phyloP scores from a whole-genome alignment of 1,284 basidiomycete species.

The Psilocybe mexicana region DNA sequence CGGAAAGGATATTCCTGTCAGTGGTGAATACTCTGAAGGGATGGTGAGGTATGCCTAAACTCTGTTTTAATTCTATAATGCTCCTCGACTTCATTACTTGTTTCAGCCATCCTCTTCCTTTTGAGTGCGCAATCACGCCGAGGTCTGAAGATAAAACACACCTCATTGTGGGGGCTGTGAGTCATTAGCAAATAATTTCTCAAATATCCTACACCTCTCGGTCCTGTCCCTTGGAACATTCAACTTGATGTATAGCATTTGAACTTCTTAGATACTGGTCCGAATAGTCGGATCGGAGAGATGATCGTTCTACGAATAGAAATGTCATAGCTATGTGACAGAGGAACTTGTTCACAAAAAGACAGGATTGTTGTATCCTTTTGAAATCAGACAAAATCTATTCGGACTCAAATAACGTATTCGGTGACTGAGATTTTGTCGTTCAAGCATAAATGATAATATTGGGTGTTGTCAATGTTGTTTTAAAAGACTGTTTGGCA shows the following conservation, averaged over 20 bases:
- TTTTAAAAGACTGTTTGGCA: not conserved
- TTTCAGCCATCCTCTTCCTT: constrained; percentile 30
- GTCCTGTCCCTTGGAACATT: no score
- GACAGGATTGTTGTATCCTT: not conserved
- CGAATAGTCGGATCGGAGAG: not conserved
- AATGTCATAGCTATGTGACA: no score
- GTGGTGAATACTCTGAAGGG: constrained; percentile 21
- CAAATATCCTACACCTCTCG: no score
- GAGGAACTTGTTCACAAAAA: constrained; percentile 4
- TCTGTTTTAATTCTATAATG: not conserved
- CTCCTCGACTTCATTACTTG: not conserved
- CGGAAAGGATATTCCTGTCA: constrained; percentile 28
- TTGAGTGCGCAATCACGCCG: constrained; percentile 32
- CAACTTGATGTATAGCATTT: no score
- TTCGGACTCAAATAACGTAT: no score
- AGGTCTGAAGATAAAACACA: constrained; percentile 11
- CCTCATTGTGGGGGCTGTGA: not conserved
- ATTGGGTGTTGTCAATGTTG: no score
- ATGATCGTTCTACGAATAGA: constrained; percentile 3
- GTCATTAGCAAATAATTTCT: not conserved
- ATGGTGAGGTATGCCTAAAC: constrained; percentile 19
- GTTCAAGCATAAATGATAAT: no score
- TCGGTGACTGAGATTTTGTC: no score
- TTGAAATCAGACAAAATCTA: no score
- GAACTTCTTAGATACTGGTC: not conserved